phyloP scores from a whole-genome alignment of 164 flowering plant species.

The Dillenia suffruticosa region DNA sequence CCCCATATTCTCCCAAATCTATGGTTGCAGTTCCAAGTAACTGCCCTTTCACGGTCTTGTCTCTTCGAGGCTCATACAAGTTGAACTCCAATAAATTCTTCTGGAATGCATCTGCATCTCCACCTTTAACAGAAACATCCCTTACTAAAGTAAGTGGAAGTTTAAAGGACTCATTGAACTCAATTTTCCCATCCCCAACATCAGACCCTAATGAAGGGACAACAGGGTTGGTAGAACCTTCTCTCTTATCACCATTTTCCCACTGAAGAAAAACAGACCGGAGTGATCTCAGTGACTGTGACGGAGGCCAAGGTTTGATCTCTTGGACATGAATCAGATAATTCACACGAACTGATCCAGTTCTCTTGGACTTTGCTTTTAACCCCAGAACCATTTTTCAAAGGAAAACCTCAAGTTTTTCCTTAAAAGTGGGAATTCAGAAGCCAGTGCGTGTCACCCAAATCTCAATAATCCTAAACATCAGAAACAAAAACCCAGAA shows the following conservation, averaged over 20 bases:
- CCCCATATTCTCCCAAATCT: slow-evolving; percentile 81
- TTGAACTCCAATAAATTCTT: slow-evolving; percentile 71
- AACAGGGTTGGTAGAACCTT: slow-evolving; percentile 40
- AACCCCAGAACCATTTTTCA: slow-evolving; percentile 79
- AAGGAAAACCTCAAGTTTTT: neutral
- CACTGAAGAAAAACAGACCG: slow-evolving; percentile 68
- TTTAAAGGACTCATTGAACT: slow-evolving; percentile 55
- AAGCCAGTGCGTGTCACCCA: too few species aligned
- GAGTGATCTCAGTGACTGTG: slow-evolving; percentile 50
- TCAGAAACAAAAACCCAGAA: too few species aligned
- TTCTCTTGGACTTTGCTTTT: slow-evolving; percentile 54
- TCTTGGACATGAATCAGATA: slow-evolving; percentile 60
- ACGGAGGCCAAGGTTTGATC: slow-evolving; percentile 92
- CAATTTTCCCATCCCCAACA: slow-evolving; percentile 59
- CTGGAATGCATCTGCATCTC: slow-evolving; percentile 35
- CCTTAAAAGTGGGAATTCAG: neutral
- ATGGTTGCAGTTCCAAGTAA: slow-evolving; percentile 59
- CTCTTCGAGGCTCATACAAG: slow-evolving; percentile 67
- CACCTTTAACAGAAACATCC: slow-evolving; percentile 41
- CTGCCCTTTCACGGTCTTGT: slow-evolving; percentile 60
- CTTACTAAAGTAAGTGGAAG: slow-evolving; percentile 43
- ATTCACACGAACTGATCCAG: slow-evolving; percentile 43
- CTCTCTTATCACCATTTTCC: slow-evolving; percentile 67
- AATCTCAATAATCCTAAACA: too few species aligned
- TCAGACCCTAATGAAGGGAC: slow-evolving; percentile 30